Conservation (phyloP, 1,284 basidiomycete genomes). For the Coniophora puteana region DNA sequence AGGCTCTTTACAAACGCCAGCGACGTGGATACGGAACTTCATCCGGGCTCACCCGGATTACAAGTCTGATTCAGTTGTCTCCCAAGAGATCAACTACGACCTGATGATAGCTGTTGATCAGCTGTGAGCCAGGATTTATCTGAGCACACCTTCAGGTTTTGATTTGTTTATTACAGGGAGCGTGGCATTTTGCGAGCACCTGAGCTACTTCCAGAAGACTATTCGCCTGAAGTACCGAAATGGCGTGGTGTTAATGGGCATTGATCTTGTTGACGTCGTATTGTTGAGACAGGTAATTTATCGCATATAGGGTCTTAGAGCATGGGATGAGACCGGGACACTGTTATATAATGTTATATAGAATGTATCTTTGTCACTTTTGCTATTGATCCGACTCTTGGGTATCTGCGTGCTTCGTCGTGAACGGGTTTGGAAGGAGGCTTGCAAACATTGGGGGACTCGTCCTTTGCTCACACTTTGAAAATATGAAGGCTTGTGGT, state of each 20-base stretch:
- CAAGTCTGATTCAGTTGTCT: slow-evolving; percentile 88
- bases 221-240: slow-evolving; percentile 24
- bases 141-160: background rate
- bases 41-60: slow-evolving; percentile 88
- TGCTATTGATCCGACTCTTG: too few species aligned
- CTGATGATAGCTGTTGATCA: slow-evolving; percentile 88
- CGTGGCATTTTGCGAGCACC: slow-evolving; percentile 64
- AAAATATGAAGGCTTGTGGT: too few species aligned
- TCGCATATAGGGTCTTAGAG: background rate
- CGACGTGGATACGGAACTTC: slow-evolving; percentile 92
- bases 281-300: too few species aligned
- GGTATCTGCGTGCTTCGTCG: too few species aligned
- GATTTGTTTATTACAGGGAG: slow-evolving; percentile 45
- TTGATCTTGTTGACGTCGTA: background rate
- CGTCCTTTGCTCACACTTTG: too few species aligned
- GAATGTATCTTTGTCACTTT: slow-evolving; percentile 9
- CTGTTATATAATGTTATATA: slow-evolving; percentile 17
- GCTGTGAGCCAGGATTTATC: slow-evolving; percentile 62
- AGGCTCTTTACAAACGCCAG: slow-evolving; percentile 87
- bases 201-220: slow-evolving; percentile 58
- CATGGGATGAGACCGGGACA: background rate
- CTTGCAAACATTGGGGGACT: too few species aligned
- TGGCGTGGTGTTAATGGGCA: background rate
- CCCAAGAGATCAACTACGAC: slow-evolving; percentile 92
- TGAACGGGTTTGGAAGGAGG: too few species aligned